Evolutionary conservation across 257 asterid genomes (phyloP).

Genomic region (Penstemon newberryi): DNA sequence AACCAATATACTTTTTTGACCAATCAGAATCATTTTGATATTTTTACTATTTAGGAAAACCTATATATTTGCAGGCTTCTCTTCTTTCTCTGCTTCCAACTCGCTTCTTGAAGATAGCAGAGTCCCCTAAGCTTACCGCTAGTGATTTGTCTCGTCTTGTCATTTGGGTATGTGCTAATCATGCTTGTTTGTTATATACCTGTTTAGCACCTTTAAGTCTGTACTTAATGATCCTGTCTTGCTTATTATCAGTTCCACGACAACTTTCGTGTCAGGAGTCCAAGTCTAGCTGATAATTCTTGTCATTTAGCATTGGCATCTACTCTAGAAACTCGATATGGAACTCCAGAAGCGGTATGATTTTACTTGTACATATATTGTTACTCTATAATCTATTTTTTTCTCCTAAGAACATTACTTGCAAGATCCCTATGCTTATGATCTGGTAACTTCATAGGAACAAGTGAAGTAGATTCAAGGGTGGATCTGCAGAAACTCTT

Average conservation of each 20-base stretch:
- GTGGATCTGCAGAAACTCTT: too few relatives aligned
- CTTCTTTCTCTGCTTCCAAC: slow-evolving; percentile 83
- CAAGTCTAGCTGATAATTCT: slow-evolving; percentile 53
- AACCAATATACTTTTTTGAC: not conserved
- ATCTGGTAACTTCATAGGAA: slow-evolving; percentile 13
- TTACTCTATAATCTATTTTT: slow-evolving; percentile 6
- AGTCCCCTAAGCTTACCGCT: slow-evolving; percentile 64
- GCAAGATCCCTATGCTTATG: slow-evolving; percentile 16
- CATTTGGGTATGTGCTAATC: slow-evolving; percentile 64
- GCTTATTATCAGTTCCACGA: slow-evolving; percentile 61
- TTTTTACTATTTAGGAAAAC: slow-evolving; percentile 26
- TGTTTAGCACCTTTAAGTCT: slow-evolving; percentile 21
- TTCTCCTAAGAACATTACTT: slow-evolving; percentile 4
- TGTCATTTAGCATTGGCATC: slow-evolving; percentile 66
- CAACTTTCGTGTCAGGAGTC: slow-evolving; percentile 57
- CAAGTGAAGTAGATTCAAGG: not conserved
- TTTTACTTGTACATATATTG: slow-evolving; percentile 11
- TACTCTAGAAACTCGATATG: slow-evolving; percentile 76
- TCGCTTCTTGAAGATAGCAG: slow-evolving; percentile 64
- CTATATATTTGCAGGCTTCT: slow-evolving; percentile 71
- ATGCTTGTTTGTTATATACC: slow-evolving; percentile 18
- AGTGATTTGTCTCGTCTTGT: slow-evolving; percentile 60
- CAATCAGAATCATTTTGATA: not conserved
- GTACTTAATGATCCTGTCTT: slow-evolving; percentile 25
- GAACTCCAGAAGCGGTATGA: slow-evolving; percentile 83